These are phyloP conservation scores for Nemania diffusa DNA, from an alignment of 2,329 filamentous ascomycete genomes.

Conservation along the genomic window DNA sequence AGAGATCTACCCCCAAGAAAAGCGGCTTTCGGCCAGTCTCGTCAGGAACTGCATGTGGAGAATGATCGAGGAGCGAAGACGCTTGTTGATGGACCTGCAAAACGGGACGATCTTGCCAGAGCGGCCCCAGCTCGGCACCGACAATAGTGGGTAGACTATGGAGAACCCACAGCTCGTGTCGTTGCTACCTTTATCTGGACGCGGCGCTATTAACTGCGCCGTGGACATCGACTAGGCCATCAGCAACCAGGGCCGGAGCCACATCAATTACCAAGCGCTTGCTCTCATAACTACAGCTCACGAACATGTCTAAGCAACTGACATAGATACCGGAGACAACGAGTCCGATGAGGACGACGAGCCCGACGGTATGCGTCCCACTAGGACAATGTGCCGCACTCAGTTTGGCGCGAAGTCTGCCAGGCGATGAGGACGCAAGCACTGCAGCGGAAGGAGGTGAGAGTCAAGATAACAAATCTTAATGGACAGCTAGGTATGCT, in stretches of 20 bases:
- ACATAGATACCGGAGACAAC: neutral
- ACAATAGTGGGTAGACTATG: neutral
- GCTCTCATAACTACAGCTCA: no score
- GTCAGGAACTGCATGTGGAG: neutral
- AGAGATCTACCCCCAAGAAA: neutral
- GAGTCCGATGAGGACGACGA: neutral
- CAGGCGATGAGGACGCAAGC: neutral
- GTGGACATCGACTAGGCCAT: no score
- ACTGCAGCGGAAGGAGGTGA: neutral
- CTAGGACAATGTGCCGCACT: neutral
- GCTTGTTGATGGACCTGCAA: neutral
- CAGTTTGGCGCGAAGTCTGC: neutral
- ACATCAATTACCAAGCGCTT: no score
- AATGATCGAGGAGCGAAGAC: neutral
- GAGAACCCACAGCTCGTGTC: neutral
- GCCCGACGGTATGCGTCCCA: neutral
- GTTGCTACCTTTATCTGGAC: neutral
- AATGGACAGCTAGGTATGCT: no score
- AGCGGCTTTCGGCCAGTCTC: constrained; percentile 1
- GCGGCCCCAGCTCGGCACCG: neutral
- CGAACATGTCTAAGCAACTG: neutral
- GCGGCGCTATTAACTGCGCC: no score
- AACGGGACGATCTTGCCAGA: neutral
- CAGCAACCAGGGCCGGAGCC: no score
- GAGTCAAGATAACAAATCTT: neutral